phyloP scores from a whole-genome alignment of 2,329 filamentous ascomycete genomes.

The Neonectria coccinea region DNA sequence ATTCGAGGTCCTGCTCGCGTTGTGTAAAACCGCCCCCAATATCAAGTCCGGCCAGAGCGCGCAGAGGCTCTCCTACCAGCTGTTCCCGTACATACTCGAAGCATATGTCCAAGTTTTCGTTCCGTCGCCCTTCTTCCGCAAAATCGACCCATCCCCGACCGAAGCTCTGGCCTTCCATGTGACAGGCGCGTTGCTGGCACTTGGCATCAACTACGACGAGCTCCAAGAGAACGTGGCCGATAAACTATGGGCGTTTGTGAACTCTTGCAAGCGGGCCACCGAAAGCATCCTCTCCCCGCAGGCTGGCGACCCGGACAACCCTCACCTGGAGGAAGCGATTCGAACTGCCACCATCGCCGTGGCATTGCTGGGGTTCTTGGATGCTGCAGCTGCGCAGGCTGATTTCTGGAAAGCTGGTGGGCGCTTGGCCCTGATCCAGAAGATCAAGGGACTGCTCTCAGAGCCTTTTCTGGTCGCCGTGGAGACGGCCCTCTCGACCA shows the following conservation, averaged over 20 bases:
- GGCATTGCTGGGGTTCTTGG: conserved; percentile 89
- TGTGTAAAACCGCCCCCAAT: conserved; percentile 89
- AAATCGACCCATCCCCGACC: conserved; percentile 88
- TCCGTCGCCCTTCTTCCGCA: conserved; percentile 83
- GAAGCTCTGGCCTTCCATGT: conserved; percentile 85
- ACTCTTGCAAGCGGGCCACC: conserved; percentile 74
- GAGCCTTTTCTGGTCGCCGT: conserved; percentile 87
- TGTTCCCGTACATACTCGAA: conserved; percentile 88
- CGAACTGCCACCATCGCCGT: conserved; percentile 81
- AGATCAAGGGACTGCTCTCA: conserved; percentile 79
- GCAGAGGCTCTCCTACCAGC: conserved; percentile 79
- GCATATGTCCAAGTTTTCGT: conserved; percentile 83
- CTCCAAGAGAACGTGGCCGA: conserved; percentile 75
- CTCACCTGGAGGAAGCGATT: conserved; percentile 74
- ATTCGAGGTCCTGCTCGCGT: conserved; percentile 88
- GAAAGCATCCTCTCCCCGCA: conserved; percentile 65
- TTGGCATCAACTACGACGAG: conserved; percentile 78
- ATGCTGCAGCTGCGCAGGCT: conserved; percentile 81
- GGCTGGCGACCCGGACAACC: conserved; percentile 66
- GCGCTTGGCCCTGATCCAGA: conserved; percentile 77
- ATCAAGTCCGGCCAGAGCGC: conserved; percentile 79
- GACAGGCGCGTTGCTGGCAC: conserved; percentile 81
- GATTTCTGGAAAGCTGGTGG: conserved; percentile 85
- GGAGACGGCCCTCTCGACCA: conserved; percentile 89
- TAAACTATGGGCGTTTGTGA: conserved; percentile 78